Base-by-base conservation (phyloP, 805 yeast genomes). In the Lachancea lanzarotensis region DNA sequence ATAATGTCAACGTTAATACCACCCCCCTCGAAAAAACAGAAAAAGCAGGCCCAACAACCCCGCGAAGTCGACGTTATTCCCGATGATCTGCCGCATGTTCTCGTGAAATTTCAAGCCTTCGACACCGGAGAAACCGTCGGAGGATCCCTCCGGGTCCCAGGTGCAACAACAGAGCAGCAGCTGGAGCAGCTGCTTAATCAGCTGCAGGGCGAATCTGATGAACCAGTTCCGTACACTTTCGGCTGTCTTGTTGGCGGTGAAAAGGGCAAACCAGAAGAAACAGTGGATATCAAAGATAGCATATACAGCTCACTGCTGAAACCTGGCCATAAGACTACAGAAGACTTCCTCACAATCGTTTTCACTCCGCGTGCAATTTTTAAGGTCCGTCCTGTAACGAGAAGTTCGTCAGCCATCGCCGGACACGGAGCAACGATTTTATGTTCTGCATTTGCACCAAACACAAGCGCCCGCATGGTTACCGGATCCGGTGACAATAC, bases 401-500 rank as follows among this genome's bases (percentile, higher is more conserved):
- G 98, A 57, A 81, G 95, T 2, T 82, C 89, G 3, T 90, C 95
- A 10, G 89, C 97, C 0, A 91, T 93, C 43, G 78, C 95, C 1
- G 98, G 98, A 5, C 98, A 93, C 62, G 96, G 96, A 1, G 79
- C 95, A 2, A 93, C 98, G 0, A 87, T 93, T 49, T 70, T 93
- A 52, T 86, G 96, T 48, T 84, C 93, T 35, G 90, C 85, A 50
- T 93, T 93, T 73, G 95, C 98, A 1, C 98, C 98, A 26, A 75
- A 84, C 57, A 82, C 90, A 15, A 78, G 91, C 15, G 74, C 90
- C 2, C 72, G 86, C 53, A 80, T 90, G 83, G 93, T 86, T 34
- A 84, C 97, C 0, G 98, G 98, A 31, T 87, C 96, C 5, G 98
- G 98, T 37, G 98, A 93, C 65, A 78, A 83, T 31, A 90, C 98